These are phyloP conservation scores for Phytophthora hybrid DNA, from an alignment of 352 stramenopile species.

Conservation along the genomic window DNA sequence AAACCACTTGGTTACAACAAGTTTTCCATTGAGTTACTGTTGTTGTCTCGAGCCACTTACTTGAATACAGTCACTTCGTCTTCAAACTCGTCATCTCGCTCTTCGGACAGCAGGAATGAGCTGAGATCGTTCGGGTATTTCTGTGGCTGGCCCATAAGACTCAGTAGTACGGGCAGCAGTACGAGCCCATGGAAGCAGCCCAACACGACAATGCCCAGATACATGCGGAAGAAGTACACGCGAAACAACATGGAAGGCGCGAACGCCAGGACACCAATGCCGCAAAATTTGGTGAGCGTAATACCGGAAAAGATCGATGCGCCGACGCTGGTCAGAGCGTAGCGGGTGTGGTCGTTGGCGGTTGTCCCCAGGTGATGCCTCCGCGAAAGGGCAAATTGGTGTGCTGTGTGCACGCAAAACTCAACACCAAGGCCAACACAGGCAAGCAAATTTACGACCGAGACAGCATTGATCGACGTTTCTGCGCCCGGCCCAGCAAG, in stretches of 20 bases:
- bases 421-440: slow-evolving; percentile 90
- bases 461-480: slow-evolving; percentile 92
- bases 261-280: slow-evolving; percentile 90
- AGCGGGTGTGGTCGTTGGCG: slow-evolving; percentile 67
- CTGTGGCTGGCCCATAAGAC: slow-evolving; percentile 64
- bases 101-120: slow-evolving; percentile 77
- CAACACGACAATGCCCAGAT: slow-evolving; percentile 87
- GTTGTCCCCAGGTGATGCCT: slow-evolving; percentile 59
- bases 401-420: slow-evolving; percentile 90
- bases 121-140: slow-evolving; percentile 70
- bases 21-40: background rate
- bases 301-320: slow-evolving; percentile 92
- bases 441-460: slow-evolving; percentile 91
- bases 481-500: slow-evolving; percentile 43
- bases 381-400: slow-evolving; percentile 80
- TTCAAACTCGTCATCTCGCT: slow-evolving; percentile 65
- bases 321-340: slow-evolving; percentile 80
- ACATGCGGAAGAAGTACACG: slow-evolving; percentile 95
- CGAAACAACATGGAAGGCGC: slow-evolving; percentile 92
- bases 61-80: slow-evolving; percentile 41
- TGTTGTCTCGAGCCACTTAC: slow-evolving; percentile 5
- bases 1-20: background rate
- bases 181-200: slow-evolving; percentile 89
- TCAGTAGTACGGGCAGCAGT: slow-evolving; percentile 85
- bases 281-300: slow-evolving; percentile 93